These are phyloP conservation scores for Trichoderma semiorbis DNA, from an alignment of 2,329 filamentous ascomycete genomes.

Conservation along the genomic window DNA sequence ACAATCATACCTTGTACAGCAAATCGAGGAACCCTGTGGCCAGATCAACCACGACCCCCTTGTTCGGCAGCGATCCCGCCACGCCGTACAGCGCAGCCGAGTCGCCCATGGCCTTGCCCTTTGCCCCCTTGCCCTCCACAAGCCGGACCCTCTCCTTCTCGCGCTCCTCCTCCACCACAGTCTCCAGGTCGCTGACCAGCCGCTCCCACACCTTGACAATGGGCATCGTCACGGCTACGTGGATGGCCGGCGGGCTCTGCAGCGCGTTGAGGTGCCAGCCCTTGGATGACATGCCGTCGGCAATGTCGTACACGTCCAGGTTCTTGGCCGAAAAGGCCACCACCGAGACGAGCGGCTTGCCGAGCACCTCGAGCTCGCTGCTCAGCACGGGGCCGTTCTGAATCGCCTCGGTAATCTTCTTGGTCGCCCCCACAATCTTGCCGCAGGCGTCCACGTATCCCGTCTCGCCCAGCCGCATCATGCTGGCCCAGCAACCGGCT, in stretches of 20 bases:
- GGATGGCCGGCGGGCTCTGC: conserved; percentile 86
- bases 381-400: conserved; percentile 64
- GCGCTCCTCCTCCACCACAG: conserved; percentile 66
- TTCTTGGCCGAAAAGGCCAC: conserved; percentile 80
- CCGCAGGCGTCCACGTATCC: conserved; percentile 86
- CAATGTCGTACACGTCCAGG: conserved; percentile 92
- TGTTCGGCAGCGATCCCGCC: conserved; percentile 90
- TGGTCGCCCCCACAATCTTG: conserved; percentile 81
- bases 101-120: conserved; percentile 70
- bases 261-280: conserved; percentile 97
- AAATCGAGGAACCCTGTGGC: conserved; percentile 90
- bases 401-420: conserved; percentile 76
- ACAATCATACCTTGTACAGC: conserved; percentile 73
- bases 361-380: conserved; percentile 73
- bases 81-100: conserved; percentile 90
- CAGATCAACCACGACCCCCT: conserved; percentile 87
- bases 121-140: conserved; percentile 63
- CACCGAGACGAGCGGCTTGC: conserved; percentile 83
- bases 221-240: conserved; percentile 88
- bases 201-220: conserved; percentile 77
- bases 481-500: conserved; percentile 88
- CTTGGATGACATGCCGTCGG: conserved; percentile 76
- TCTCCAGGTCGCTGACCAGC: conserved; percentile 69
- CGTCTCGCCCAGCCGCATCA: conserved; percentile 82
- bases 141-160: conserved; percentile 74